Evolutionary conservation across 305 asterid species (phyloP).

Genomic region (Solanum hybrid): DNA sequence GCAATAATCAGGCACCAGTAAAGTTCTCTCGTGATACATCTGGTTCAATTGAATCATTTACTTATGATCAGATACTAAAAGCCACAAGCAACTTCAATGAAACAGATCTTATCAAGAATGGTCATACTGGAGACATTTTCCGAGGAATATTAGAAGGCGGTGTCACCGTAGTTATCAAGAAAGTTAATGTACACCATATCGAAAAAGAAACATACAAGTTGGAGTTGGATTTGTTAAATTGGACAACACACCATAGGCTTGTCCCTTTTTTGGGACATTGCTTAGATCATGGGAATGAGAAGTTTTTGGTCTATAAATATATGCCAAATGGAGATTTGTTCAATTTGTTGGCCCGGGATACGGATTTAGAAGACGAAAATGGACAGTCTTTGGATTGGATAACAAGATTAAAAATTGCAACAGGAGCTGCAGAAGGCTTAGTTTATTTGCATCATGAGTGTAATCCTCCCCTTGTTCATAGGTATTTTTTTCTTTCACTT

Average conservation of each 20-base stretch:
- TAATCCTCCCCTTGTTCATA: constrained; percentile 64
- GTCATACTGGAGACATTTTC: constrained; percentile 60
- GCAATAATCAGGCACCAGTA: constrained; percentile 6
- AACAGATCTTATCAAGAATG: constrained; percentile 43
- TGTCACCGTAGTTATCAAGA: constrained; percentile 45
- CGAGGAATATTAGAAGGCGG: constrained; percentile 40
- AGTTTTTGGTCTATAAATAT: constrained; percentile 45
- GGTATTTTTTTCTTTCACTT: constrained; percentile 27
- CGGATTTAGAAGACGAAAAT: constrained; percentile 19
- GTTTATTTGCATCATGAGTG: constrained; percentile 75
- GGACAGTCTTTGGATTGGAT: constrained; percentile 74
- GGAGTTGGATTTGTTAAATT: constrained; percentile 49
- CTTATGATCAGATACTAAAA: constrained; percentile 35
- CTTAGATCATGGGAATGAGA: constrained; percentile 48
- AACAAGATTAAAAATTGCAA: constrained; percentile 71
- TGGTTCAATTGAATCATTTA: constrained; percentile 34
- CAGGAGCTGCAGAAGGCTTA: constrained; percentile 71
- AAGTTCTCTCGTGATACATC: constrained; percentile 16
- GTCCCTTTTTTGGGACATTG: constrained; percentile 62
- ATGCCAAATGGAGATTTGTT: constrained; percentile 68
- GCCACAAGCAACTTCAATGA: constrained; percentile 47
- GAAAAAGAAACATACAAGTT: constrained; percentile 24
- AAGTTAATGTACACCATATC: constrained; percentile 23
- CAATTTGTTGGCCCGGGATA: constrained; percentile 27
- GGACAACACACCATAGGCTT: constrained; percentile 40